These are phyloP conservation scores for Neoboletus subvelutipes DNA, from an alignment of 768 basidiomycete genomes.

Conservation along the genomic window DNA sequence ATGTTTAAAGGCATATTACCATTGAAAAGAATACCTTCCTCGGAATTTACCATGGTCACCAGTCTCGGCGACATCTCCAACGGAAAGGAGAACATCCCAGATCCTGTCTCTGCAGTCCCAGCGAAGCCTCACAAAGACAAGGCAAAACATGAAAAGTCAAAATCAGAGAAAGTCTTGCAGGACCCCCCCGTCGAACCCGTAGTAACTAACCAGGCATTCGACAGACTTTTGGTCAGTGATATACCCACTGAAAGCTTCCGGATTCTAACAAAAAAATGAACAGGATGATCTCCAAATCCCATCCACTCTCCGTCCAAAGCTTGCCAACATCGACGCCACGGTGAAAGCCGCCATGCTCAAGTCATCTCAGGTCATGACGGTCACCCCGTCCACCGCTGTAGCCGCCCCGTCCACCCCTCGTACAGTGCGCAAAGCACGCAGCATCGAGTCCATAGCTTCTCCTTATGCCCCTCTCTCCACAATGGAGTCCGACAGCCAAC, in stretches of 20 bases:
- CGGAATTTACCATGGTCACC: slow-evolving; percentile 76
- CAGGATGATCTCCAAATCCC: slow-evolving; percentile 93
- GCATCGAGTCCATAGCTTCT: slow-evolving; percentile 67
- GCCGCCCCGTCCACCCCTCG: slow-evolving; percentile 47
- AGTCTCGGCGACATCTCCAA: slow-evolving; percentile 45
- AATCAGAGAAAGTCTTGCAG: slow-evolving; percentile 44
- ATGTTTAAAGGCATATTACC: slow-evolving; percentile 87
- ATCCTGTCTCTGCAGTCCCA: slow-evolving; percentile 35
- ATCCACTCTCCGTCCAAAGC: slow-evolving; percentile 69
- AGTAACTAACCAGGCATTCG: slow-evolving; percentile 70
- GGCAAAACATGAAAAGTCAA: slow-evolving; percentile 42
- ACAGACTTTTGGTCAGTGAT: slow-evolving; percentile 69
- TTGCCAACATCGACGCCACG: slow-evolving; percentile 75
- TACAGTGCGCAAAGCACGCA: slow-evolving; percentile 65
- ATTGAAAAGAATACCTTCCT: slow-evolving; percentile 60
- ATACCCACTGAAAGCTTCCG: no score
- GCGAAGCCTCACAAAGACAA: slow-evolving; percentile 32
- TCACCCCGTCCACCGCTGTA: slow-evolving; percentile 35
- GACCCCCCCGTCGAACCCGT: slow-evolving; percentile 35
- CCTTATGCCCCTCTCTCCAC: slow-evolving; percentile 43
- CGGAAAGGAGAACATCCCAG: slow-evolving; percentile 71
- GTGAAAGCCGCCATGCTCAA: slow-evolving; percentile 93
- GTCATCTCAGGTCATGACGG: slow-evolving; percentile 67
- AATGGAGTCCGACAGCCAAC: slow-evolving; percentile 36
- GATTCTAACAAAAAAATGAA: slow-evolving; percentile 5